Conservation (phyloP, 1,139 yeast genomes). For the Taiozyma sp. region DNA sequence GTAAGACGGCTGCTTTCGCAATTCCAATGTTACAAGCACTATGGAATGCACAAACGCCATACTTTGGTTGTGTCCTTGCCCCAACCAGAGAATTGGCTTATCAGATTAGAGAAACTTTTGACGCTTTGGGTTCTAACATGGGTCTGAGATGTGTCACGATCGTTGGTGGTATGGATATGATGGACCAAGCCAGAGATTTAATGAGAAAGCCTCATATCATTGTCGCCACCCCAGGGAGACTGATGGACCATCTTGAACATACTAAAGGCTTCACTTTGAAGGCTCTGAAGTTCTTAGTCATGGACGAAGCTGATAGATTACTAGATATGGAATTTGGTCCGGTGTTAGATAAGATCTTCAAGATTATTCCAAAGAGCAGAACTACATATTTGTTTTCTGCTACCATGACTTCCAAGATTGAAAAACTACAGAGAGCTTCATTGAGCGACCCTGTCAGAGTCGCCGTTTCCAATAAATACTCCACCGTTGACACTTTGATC, state of each 20-base stretch:
- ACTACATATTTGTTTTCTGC: constrained; percentile 91
- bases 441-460: constrained; percentile 85
- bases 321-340: constrained; percentile 97
- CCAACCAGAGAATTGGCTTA: constrained; percentile 98
- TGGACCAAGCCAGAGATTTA: constrained; percentile 93
- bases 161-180: constrained; percentile 98
- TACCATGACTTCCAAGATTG: constrained; percentile 93
- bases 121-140: constrained; percentile 86
- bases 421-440: constrained; percentile 90
- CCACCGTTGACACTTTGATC: constrained; percentile 87
- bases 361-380: constrained; percentile 79
- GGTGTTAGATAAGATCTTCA: constrained; percentile 79
- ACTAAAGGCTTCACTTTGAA: constrained; percentile 88
- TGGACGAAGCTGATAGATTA: constrained; percentile 97
- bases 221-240: constrained; percentile 96
- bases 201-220: constrained; percentile 91
- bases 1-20: constrained; percentile 84
- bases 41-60: constrained; percentile 85
- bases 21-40: constrained; percentile 86
- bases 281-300: constrained; percentile 74
- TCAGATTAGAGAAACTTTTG: constrained; percentile 93
- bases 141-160: constrained; percentile 83
- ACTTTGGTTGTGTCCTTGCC: constrained; percentile 84
- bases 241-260: constrained; percentile 91
- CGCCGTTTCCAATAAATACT: constrained; percentile 82